Conservation (phyloP, 1,139 yeast species). For the Kazachstania sp. region DNA sequence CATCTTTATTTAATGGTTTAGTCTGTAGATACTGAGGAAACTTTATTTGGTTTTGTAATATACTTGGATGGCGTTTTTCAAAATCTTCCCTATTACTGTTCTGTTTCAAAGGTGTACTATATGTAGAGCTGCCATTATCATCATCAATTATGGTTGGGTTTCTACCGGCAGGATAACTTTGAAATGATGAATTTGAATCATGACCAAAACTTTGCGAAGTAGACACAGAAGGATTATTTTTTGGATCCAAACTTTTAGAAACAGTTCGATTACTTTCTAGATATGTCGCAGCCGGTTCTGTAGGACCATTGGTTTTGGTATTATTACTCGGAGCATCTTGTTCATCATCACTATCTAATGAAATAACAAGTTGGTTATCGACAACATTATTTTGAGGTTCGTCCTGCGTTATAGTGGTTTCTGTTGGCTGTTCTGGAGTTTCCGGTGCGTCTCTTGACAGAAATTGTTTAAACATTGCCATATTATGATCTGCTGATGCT, state of each 20-base stretch:
- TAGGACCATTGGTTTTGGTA: background rate
- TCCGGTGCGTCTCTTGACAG: background rate
- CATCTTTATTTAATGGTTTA: constrained; percentile 1
- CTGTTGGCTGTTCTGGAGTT: background rate
- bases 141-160: constrained; percentile 17
- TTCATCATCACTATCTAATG: constrained; percentile 32
- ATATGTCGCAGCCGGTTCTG: too few species aligned
- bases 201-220: background rate
- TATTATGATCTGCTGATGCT: background rate
- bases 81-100: background rate
- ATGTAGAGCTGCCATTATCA: constrained; percentile 12
- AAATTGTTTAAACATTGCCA: background rate
- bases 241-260: constrained; percentile 5
- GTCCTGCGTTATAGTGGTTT: background rate
- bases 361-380: constrained; percentile 25
- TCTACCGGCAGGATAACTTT: background rate
- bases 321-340: background rate
- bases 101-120: background rate
- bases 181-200: background rate
- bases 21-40: constrained; percentile 3
- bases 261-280: background rate
- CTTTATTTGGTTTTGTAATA: constrained; percentile 1
- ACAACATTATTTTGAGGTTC: background rate
- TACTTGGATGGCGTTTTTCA: background rate
- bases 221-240: background rate